phyloP scores from a whole-genome alignment of 164 flowering plant species.

The Litsea cubeba region DNA sequence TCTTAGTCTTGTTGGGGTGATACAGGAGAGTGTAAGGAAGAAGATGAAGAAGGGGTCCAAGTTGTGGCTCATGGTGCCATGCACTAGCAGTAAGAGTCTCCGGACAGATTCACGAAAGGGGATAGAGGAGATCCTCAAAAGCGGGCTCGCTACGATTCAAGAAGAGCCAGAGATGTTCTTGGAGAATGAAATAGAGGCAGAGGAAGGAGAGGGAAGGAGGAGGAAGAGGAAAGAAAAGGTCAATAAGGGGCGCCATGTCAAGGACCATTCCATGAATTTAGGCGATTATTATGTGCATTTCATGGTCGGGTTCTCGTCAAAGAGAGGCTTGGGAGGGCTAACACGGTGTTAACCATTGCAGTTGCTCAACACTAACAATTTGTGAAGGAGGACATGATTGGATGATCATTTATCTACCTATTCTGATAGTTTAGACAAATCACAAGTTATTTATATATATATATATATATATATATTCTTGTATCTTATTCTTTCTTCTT shows the following conservation, averaged over 20 bases:
- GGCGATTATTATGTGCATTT: slow-evolving; percentile 9
- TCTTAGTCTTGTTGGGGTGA: neutral
- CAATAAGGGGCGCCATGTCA: neutral
- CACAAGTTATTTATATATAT: too few relatives aligned
- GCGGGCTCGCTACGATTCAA: slow-evolving; percentile 39
- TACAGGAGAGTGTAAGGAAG: neutral
- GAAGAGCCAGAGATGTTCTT: slow-evolving; percentile 38
- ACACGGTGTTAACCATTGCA: neutral
- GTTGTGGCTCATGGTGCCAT: neutral
- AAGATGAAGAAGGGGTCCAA: neutral
- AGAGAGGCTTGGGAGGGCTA: neutral
- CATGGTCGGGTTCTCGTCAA: slow-evolving; percentile 2
- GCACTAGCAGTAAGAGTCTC: neutral
- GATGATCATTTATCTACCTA: neutral
- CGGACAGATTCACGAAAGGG: slow-evolving; percentile 29
- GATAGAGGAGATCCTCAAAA: slow-evolving; percentile 40
- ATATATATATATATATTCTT: too few relatives aligned
- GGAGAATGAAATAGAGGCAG: slow-evolving; percentile 4
- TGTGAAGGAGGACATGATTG: neutral
- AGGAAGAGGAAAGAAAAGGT: slow-evolving; percentile 10
- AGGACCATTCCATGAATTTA: neutral
- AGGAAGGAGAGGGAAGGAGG: slow-evolving; percentile 11
- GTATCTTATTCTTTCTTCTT: too few relatives aligned
- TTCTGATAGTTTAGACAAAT: too few relatives aligned
- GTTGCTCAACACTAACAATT: neutral